phyloP scores from a whole-genome alignment of 805 yeast species.

The Diddensiella transvaalensis region DNA sequence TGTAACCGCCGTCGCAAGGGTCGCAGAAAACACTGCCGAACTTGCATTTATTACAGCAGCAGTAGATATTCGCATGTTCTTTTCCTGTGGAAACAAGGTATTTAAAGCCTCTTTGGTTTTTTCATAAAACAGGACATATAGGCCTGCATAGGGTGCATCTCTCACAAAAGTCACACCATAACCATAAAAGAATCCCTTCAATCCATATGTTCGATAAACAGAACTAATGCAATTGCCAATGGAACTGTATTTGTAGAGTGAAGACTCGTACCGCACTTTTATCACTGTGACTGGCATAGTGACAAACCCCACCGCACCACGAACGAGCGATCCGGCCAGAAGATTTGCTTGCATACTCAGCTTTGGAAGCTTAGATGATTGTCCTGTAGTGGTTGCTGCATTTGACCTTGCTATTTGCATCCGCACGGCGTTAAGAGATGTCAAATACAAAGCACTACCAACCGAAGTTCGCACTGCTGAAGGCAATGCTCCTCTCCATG shows the following conservation, averaged over 20 bases:
- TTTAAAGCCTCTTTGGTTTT: conserved; percentile 60
- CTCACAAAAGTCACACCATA: conserved; percentile 81
- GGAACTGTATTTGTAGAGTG: conserved; percentile 64
- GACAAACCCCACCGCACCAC: conserved; percentile 77
- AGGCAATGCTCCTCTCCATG: conserved; percentile 95
- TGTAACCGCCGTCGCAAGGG: conserved; percentile 76
- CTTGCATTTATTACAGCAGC: conserved; percentile 62
- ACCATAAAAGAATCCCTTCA: conserved; percentile 78
- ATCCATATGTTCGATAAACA: conserved; percentile 51
- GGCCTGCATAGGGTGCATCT: conserved; percentile 96
- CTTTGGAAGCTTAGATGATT: conserved; percentile 51
- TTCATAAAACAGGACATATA: conserved; percentile 84
- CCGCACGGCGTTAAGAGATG: conserved; percentile 64
- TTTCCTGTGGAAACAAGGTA: conserved; percentile 28
- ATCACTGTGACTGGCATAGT: conserved; percentile 95
- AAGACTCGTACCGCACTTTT: conserved; percentile 86
- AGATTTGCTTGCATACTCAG: conserved; percentile 68
- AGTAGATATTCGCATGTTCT: conserved; percentile 31
- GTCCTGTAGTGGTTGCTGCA: neutral
- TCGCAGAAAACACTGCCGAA: conserved; percentile 78
- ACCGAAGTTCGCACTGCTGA: conserved; percentile 85
- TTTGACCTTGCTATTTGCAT: conserved; percentile 39
- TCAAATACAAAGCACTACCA: conserved; percentile 83
- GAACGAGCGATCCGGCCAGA: conserved; percentile 68
- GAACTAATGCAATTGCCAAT: conserved; percentile 55